Percentiles rank a stretch among this genome's conserved stretches.
phyloP scores from a whole-genome alignment of 116 monocot genomes.

The Posidonia oceanica region DNA sequence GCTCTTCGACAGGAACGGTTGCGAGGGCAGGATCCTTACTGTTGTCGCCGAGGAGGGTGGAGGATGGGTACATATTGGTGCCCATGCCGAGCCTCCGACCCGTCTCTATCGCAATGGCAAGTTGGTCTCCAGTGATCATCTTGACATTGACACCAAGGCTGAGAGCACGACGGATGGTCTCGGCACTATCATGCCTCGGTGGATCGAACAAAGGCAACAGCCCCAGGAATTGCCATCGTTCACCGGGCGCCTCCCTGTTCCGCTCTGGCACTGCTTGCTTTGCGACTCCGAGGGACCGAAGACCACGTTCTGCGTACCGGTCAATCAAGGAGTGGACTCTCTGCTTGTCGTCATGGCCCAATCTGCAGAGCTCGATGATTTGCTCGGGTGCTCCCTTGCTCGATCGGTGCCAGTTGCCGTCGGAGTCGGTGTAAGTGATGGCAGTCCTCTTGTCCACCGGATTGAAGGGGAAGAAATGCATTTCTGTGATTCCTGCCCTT shows the following conservation, averaged over 20 bases:
- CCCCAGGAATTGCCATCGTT: constrained; percentile 62
- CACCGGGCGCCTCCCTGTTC: constrained; percentile 46
- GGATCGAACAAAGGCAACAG: constrained; percentile 72
- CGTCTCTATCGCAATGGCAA: constrained; percentile 77
- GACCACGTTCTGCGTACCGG: constrained; percentile 30
- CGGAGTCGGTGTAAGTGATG: constrained; percentile 50
- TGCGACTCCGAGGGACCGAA: constrained; percentile 28
- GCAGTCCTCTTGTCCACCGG: constrained; percentile 76
- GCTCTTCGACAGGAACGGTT: constrained; percentile 54
- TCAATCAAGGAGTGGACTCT: constrained; percentile 32
- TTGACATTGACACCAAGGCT: constrained; percentile 78
- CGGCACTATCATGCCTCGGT: constrained; percentile 72
- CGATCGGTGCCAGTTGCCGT: constrained; percentile 53
- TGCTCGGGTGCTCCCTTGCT: constrained; percentile 85
- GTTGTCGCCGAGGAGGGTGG: constrained; percentile 41
- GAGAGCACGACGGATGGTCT: constrained; percentile 67
- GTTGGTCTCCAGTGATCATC: constrained; percentile 83
- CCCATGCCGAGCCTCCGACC: constrained; percentile 77
- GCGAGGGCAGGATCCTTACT: constrained; percentile 19
- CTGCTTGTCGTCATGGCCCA: constrained; percentile 14
- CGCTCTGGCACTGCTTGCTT: constrained; percentile 55
- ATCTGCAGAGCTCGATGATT: constrained; percentile 53
- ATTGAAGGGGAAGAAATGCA: constrained; percentile 80
- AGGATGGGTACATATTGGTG: constrained; percentile 72
- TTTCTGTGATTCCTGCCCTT: constrained; percentile 57